Base-by-base conservation (phyloP, 2,329 filamentous ascomycete genomes). In the Nemania sp. region DNA sequence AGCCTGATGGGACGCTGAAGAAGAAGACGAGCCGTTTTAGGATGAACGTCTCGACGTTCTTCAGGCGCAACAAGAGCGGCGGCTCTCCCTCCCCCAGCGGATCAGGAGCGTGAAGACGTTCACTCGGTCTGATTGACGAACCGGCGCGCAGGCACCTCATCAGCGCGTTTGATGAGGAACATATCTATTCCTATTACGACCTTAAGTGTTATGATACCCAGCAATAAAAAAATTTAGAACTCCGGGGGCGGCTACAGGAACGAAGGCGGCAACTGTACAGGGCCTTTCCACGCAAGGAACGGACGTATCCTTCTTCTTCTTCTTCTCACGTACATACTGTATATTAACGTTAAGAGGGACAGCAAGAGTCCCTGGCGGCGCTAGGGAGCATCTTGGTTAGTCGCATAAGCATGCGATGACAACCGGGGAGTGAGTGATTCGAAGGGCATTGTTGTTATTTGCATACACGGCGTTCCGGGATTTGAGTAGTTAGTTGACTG, bases 21-120 rank as follows among this genome's bases (percentile, higher is more conserved):
- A 89, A 88, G 75, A 86, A 84, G 73, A 78, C 85, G 5, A 88
- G 85, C 68, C 79, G 85, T 42, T 88, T 88, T 68, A 78, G 83
- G 64, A 86, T 88, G 79, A 88, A 86, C 64, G 81, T 83, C 45
- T 79, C 86, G 59, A 80, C 80, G 5, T 81, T 85, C 65, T 84
- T 86, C 68, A 78, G 82, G 67, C 79, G 81, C 55, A 80, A 84
- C 67, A 84, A 83, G 72, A 75, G 73, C 42, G 70, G 76, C 11
- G 74, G 74, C 60, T 74, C 72, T n/a, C 71, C 72, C 15, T 68
- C 67, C 45, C 67, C 70, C 37, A 62, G 67, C 50, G 69, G 69
- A 51, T 67, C 69, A 39, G 66, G 58, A 57, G 56, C 49, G 45
- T 68, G 54, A 64, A n/a, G 37, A 42, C 47, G n/a, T 29, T 37